Base-by-base conservation (phyloP, 345 rosid genomes). In the Combretum micranthum region DNA sequence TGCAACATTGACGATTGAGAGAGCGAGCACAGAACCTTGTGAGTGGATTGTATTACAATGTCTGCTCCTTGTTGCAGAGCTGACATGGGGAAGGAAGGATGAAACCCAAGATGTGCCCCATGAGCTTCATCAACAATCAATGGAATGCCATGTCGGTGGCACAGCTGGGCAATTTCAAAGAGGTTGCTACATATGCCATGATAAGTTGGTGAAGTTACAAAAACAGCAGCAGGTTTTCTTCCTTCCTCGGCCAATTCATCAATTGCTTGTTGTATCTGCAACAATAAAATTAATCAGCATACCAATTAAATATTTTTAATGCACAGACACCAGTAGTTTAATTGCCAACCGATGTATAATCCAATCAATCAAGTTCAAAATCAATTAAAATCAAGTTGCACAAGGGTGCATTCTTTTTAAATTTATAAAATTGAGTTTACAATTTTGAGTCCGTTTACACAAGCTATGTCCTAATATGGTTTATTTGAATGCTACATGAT, bases 1-100 rank as follows among this genome's bases (percentile, higher is more conserved):
- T 82, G 88, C 57, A 82, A 53, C 88, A 79, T 82, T 18, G 88
- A 82, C 47, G 88, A 82, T 68, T 82, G 84, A 7, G 88, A 75
- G 39, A 79, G 83, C 45, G 84, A 79, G 60, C 72, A 64, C 53
- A 81, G 59, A 69, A 68, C 79, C 62, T 72, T 59, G 57, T 78
- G 79, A 56, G 80, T 76, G n/a, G 81, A 72, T 48, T 72, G 81
- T 53, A 76, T 65, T 8, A 72, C 69, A 42, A 76, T 61, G 61
- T 76, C 77, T 13, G 77, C 75, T 10, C 77, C 81, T 67, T 76
- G 81, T 50, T 66, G 72, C 53, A 76, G 77, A 37, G 77, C 81
- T 21, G 81, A 72, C 12, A 11, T 45, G 19, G 81, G 81, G 44
- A 76, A 56, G 47, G 60, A 52, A 47, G 51, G 62, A 62, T 69